Conservation (phyloP, 1,139 yeast species). For the Geotrichum aggregatum region DNA sequence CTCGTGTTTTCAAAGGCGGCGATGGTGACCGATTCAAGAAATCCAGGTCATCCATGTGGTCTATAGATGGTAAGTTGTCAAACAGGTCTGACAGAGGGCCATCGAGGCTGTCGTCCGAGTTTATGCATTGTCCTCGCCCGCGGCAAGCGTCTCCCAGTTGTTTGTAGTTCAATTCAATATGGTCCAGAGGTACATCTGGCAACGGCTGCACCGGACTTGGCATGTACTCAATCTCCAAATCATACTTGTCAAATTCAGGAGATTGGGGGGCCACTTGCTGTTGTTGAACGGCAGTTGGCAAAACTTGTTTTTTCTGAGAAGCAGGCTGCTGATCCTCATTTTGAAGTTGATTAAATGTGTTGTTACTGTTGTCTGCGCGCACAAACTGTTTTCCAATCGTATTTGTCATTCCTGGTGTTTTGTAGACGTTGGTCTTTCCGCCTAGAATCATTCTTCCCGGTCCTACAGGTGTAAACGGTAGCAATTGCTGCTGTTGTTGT, state of each 20-base stretch:
- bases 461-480: constrained; percentile 14
- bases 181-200: constrained; percentile 28
- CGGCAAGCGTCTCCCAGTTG: constrained; percentile 20
- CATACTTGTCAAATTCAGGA: constrained; percentile 20
- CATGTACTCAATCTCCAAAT: constrained; percentile 28
- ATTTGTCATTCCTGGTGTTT: constrained; percentile 10
- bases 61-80: constrained; percentile 13
- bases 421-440: constrained; percentile 20
- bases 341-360: background rate
- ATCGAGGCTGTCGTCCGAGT: constrained; percentile 17
- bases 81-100: constrained; percentile 17
- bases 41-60: constrained; percentile 11
- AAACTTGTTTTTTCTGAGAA: background rate
- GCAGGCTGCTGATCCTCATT: background rate
- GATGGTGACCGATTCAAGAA: constrained; percentile 9
- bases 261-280: background rate
- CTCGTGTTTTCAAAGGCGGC: too few species aligned
- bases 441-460: constrained; percentile 16
- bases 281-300: background rate
- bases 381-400: constrained; percentile 10
- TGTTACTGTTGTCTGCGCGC: background rate
- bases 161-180: constrained; percentile 29
- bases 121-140: constrained; percentile 14
- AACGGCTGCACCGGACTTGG: constrained; percentile 24
- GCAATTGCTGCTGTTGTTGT: background rate